phyloP scores from a whole-genome alignment of 2,329 filamentous ascomycete genomes.

The Pseudocercospora eumusae region DNA sequence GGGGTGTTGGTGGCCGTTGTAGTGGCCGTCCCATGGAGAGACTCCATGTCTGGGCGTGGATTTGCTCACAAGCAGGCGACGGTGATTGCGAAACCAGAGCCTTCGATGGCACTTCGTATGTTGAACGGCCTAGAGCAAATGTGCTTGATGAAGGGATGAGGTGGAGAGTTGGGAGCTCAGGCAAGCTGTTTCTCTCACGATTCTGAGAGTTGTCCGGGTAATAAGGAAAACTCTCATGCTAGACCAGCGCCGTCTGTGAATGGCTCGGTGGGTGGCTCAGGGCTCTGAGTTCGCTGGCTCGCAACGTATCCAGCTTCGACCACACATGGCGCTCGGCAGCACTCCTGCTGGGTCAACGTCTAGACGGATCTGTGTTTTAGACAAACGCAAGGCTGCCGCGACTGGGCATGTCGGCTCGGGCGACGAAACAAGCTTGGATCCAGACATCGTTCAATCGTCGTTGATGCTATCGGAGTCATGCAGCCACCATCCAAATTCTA shows the following conservation, averaged over 20 bases:
- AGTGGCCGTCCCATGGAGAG: conserved; percentile 35
- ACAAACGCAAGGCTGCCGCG: conserved; percentile 15
- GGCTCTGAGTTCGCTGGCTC: conserved; percentile 19
- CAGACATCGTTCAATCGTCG: not conserved
- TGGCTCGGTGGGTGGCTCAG: not conserved
- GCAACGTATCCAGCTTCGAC: conserved; percentile 9
- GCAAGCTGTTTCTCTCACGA: not conserved
- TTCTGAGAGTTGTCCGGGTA: not conserved
- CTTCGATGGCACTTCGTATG: not conserved
- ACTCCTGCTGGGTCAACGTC: conserved; percentile 1
- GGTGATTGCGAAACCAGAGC: not conserved
- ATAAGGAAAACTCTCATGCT: conserved; percentile 7
- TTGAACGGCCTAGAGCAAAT: not conserved
- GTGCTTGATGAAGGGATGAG: not conserved
- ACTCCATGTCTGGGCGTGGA: conserved; percentile 28
- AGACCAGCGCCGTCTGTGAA: not conserved
- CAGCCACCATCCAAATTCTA: conserved; percentile 12
- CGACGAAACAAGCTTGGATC: conserved; percentile 7
- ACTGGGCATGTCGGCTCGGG: conserved; percentile 5
- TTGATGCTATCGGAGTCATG: conserved; percentile 11
- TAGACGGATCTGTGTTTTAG: conserved; percentile 1
- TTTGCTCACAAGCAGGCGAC: not conserved
- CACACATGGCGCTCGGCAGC: conserved; percentile 9
- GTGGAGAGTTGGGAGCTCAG: too few species aligned
- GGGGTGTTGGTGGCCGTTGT: conserved; percentile 41